Base-by-base conservation (phyloP, 768 basidiomycete species). In the Suillus plorans region DNA sequence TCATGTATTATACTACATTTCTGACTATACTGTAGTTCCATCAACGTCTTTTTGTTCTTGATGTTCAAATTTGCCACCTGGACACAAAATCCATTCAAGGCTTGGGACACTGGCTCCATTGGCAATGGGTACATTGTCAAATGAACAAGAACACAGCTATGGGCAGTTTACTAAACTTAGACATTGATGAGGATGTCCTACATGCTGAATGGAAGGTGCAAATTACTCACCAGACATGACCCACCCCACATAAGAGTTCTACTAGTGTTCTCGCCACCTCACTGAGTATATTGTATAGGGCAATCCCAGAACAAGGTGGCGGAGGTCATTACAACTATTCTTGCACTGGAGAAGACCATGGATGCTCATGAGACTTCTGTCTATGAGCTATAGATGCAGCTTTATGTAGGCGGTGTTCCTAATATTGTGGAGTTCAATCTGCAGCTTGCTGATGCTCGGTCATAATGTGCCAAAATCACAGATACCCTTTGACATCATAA, bases 11-110 rank as follows among this genome's bases (percentile, higher is more conserved):
- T 50, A 50, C 28, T 52, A 5, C 4, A n/a, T 34, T 2, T 22
- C n/a, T 63, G 31, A 53, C 2, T 61, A 31, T 36, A 25, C 49
- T 37, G 18, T 60, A 68, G 67, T 56, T 55, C 50, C 34, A 68
- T 41, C 66, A 60, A 25, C n/a, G 62, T 25, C 62, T 67, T 1
- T 67, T 69, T 16, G 49, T 63, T 7, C 56, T 68, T 8, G 67
- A 68, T 52, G 52, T 22, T n/a, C 67, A 68, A 10, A 25, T 68
- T n/a, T 7, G 4, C 39, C 62, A 63, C 31, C n/a, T 58, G 20
- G 45, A 63, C 36, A 37, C n/a, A n/a, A 37, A 64, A 28, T 57
- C 13, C 6, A 37, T 61, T 10, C 36, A n/a, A 41, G 49, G 20
- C 34, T 37, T 63, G 1, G 45, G 62, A 3, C 44, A 68, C 34